These are phyloP conservation scores for Parasarocladium wereldwijsianum DNA, from an alignment of 2,329 filamentous ascomycete genomes.

Conservation along the genomic window DNA sequence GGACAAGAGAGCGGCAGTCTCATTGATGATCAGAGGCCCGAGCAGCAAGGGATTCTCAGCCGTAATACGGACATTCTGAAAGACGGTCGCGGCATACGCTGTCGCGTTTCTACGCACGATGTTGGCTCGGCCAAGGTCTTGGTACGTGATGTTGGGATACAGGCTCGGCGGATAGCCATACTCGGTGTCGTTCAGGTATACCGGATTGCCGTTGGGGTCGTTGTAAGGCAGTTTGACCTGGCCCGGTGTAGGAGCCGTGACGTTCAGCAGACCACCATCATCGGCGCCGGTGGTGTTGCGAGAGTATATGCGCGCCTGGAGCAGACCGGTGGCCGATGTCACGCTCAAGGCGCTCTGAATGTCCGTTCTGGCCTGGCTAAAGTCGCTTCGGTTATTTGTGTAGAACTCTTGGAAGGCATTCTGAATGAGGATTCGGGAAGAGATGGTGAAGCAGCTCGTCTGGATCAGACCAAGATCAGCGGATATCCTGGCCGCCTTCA, in stretches of 20 bases:
- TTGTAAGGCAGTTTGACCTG: constrained; percentile 47
- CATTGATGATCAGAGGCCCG: constrained; percentile 61
- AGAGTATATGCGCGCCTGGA: constrained; percentile 63
- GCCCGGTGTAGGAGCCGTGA: constrained; percentile 36
- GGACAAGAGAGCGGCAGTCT: constrained; percentile 61
- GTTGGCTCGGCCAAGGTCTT: constrained; percentile 26
- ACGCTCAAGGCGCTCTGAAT: constrained; percentile 55
- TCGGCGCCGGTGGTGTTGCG: constrained; percentile 44
- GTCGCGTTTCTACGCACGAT: constrained; percentile 23
- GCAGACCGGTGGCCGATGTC: constrained; percentile 38
- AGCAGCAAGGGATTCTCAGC: constrained; percentile 49
- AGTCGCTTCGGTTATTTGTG: constrained; percentile 43
- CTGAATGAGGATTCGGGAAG: constrained; percentile 50
- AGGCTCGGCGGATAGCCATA: constrained; percentile 57
- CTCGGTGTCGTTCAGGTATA: constrained; percentile 45
- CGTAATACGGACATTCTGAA: constrained; percentile 33
- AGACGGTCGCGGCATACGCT: constrained; percentile 31
- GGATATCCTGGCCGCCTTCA: constrained; percentile 71
- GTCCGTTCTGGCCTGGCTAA: constrained; percentile 46
- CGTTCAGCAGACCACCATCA: constrained; percentile 43
- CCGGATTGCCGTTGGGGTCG: constrained; percentile 36
- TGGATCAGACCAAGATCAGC: constrained; percentile 68
- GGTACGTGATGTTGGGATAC: constrained; percentile 68
- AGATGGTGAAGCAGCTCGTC: constrained; percentile 56
- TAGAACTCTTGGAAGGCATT: constrained; percentile 36